Evolutionary conservation across 1,284 basidiomycete genomes (phyloP).

Genomic region (Sporisorium reilianum): DNA sequence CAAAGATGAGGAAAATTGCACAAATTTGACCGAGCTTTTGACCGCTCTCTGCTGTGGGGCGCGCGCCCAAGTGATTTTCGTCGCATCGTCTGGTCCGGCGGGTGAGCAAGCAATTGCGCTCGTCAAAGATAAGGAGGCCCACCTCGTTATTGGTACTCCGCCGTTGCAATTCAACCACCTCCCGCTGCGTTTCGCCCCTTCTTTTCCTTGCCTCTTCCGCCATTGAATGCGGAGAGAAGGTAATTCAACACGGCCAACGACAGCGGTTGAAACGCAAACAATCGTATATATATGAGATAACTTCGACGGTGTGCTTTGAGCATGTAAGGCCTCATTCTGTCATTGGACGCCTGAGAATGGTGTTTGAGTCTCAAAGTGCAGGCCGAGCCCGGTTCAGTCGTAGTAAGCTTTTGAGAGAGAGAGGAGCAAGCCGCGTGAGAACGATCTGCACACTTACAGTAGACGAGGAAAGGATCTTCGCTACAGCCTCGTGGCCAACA

Average conservation of each 20-base stretch:
- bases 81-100: neutral
- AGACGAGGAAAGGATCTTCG: too few species aligned
- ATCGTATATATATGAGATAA: neutral
- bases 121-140: neutral
- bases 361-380: too few species aligned
- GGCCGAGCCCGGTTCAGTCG: too few species aligned
- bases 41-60: too few species aligned
- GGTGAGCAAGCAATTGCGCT: neutral
- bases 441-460: too few species aligned
- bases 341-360: too few species aligned
- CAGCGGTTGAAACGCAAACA: neutral
- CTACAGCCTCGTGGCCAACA: neutral
- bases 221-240: neutral
- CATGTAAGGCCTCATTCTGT: neutral
- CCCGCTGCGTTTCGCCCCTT: too few species aligned
- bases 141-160: neutral
- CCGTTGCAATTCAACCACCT: too few species aligned
- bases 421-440: too few species aligned
- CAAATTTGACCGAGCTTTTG: neutral
- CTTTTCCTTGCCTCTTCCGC: too few species aligned
- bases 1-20: neutral
- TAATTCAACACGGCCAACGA: neutral
- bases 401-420: too few species aligned
- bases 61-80: neutral
- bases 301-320: neutral